These are phyloP conservation scores for Brasilioporus rufonigricans DNA, from an alignment of 768 basidiomycete genomes.

Conservation along the genomic window DNA sequence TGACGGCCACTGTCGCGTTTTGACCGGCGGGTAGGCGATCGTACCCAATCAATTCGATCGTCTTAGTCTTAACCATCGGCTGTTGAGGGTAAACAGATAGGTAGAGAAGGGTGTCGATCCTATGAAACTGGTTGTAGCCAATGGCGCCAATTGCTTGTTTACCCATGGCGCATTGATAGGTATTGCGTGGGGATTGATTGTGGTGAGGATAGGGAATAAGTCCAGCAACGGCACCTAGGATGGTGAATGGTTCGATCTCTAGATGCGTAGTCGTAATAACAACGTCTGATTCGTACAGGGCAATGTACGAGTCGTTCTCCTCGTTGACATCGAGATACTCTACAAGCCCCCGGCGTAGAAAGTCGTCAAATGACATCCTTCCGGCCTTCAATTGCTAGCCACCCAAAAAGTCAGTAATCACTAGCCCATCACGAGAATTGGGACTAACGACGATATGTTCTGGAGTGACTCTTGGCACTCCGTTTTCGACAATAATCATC, in stretches of 20 bases:
- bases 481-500: conserved; percentile 92
- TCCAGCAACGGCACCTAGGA: conserved; percentile 96
- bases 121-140: conserved; percentile 94
- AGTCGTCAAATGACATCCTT: conserved; percentile 85
- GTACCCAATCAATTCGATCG: conserved; percentile 95
- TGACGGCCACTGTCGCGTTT: conserved; percentile 97
- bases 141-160: conserved; percentile 99
- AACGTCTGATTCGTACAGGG: conserved; percentile 89
- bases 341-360: conserved; percentile 86
- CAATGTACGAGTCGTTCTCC: conserved; percentile 96
- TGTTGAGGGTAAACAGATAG: conserved; percentile 97
- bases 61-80: conserved; percentile 99
- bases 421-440: not conserved
- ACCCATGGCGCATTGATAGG: conserved; percentile 99
- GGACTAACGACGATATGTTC: conserved; percentile 71
- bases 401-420: conserved; percentile 7
- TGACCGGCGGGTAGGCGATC: conserved; percentile 97
- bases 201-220: conserved; percentile 99
- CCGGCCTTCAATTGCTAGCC: conserved; percentile 76
- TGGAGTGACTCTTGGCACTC: conserved; percentile 67
- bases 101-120: conserved; percentile 98
- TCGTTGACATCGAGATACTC: conserved; percentile 99
- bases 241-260: conserved; percentile 97
- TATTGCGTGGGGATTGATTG: conserved; percentile 98
- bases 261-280: conserved; percentile 84